phyloP scores from a whole-genome alignment of 202 grass and related monocot species.

The Setaria italica region DNA sequence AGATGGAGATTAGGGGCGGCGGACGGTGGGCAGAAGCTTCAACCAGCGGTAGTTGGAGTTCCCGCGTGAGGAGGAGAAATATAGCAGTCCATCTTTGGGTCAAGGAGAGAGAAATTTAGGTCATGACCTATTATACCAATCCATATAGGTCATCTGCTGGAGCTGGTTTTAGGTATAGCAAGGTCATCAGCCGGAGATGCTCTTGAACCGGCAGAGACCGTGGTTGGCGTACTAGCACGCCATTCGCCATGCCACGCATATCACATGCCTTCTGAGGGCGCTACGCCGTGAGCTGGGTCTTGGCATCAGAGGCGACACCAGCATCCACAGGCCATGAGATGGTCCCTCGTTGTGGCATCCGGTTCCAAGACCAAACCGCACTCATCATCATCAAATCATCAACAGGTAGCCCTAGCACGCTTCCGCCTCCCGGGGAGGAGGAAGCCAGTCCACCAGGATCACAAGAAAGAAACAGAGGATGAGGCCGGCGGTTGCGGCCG shows the following conservation, averaged over 20 bases:
- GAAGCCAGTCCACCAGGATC: neutral
- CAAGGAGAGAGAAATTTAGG: too few relatives aligned
- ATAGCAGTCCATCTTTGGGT: too few relatives aligned
- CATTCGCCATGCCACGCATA: neutral
- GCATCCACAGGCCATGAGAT: neutral
- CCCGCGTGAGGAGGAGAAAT: too few relatives aligned
- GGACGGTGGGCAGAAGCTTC: too few relatives aligned
- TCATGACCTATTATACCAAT: too few relatives aligned
- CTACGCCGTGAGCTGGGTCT: neutral
- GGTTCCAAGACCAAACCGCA: constrained; percentile 34
- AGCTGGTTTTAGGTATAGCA: too few relatives aligned
- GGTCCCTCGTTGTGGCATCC: neutral
- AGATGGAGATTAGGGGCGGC: too few relatives aligned
- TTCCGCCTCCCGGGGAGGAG: neutral
- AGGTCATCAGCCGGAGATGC: too few relatives aligned
- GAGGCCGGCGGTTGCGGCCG: neutral
- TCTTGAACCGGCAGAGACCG: neutral
- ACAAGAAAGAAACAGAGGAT: neutral
- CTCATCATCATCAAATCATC: neutral
- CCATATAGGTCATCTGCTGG: too few relatives aligned
- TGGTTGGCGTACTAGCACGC: neutral
- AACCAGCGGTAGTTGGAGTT: too few relatives aligned
- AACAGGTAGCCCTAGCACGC: neutral
- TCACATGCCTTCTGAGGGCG: neutral
- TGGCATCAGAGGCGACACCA: neutral